These are phyloP conservation scores for Physcia stellaris DNA, from an alignment of 495 filamentous ascomycete species.

Conservation along the genomic window DNA sequence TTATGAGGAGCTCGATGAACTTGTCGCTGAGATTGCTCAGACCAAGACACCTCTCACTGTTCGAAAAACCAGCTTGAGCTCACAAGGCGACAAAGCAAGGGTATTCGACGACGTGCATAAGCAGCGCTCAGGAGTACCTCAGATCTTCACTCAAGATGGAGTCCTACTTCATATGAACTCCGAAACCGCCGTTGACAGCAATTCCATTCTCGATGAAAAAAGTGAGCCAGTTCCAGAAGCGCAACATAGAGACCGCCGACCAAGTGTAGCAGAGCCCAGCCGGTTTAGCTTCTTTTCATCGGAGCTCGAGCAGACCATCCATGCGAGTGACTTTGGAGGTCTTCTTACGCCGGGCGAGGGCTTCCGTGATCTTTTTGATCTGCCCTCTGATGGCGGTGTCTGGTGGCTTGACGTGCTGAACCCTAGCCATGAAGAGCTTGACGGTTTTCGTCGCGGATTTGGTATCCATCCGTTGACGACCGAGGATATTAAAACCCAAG, in stretches of 20 bases:
- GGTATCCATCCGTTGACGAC: conserved; percentile 84
- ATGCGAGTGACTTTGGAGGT: conserved; percentile 76
- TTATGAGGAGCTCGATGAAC: conserved; percentile 79
- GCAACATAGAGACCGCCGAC: conserved; percentile 18
- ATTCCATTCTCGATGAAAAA: conserved; percentile 16
- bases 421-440: conserved; percentile 78
- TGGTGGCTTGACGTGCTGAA: conserved; percentile 95
- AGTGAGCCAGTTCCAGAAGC: conserved; percentile 14
- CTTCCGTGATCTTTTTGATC: conserved; percentile 76
- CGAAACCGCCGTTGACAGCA: conserved; percentile 8
- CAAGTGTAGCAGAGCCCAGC: conserved; percentile 34
- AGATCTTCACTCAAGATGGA: too few species aligned
- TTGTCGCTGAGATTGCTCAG: conserved; percentile 49
- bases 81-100: conserved; percentile 32
- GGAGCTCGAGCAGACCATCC: conserved; percentile 77
- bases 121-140: too few species aligned
- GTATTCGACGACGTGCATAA: conserved; percentile 53
- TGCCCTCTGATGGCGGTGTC: conserved; percentile 58
- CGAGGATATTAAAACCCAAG: conserved; percentile 87
- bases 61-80: conserved; percentile 37
- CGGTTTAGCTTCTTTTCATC: conserved; percentile 96
- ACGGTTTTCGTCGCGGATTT: conserved; percentile 80
- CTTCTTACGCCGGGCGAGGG: conserved; percentile 78
- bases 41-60: conserved; percentile 20
- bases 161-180: conserved; percentile 9